Evolutionary conservation across 345 rosid species (phyloP).

Genomic region (Rubroshorea leprosula): DNA sequence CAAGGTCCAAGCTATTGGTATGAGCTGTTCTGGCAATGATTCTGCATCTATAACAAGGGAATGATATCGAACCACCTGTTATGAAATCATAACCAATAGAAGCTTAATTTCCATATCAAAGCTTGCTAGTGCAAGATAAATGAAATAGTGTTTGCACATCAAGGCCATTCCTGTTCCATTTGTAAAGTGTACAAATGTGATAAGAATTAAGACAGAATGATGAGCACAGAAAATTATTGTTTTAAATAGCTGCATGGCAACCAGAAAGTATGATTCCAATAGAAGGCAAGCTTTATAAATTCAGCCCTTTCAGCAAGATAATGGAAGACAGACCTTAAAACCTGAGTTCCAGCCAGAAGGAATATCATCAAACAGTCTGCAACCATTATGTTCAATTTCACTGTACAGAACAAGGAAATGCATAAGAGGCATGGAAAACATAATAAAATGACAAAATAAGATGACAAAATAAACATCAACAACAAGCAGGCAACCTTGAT

Average conservation of each 20-base stretch:
- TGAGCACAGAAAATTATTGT: too few species aligned
- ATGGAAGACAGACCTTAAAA: slow-evolving; percentile 58
- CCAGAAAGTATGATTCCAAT: neutral
- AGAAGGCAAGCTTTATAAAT: slow-evolving; percentile 5
- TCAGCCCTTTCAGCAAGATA: slow-evolving; percentile 4
- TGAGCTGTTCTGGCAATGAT: slow-evolving; percentile 74
- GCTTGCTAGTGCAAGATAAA: neutral
- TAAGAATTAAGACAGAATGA: too few species aligned
- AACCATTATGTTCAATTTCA: slow-evolving; percentile 80
- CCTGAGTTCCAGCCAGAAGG: slow-evolving; percentile 80
- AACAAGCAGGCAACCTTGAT: slow-evolving; percentile 5
- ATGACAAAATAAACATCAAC: slow-evolving; percentile 4
- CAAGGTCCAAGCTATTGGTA: slow-evolving; percentile 85
- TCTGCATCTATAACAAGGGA: slow-evolving; percentile 74
- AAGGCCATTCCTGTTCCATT: neutral
- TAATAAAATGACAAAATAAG: neutral
- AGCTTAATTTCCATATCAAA: slow-evolving; percentile 1
- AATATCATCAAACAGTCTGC: slow-evolving; percentile 58
- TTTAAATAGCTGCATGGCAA: neutral
- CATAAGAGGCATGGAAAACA: neutral
- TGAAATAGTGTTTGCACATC: too few species aligned
- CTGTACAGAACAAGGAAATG: slow-evolving; percentile 34
- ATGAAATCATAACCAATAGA: slow-evolving; percentile 11
- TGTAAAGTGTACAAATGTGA: neutral
- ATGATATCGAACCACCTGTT: slow-evolving; percentile 93